Percentiles rank a stretch among this genome's conserved stretches.
Evolutionary conservation across 2,329 filamentous ascomycete genomes (phyloP).

Genomic region (Fusarium abutilonis): DNA sequence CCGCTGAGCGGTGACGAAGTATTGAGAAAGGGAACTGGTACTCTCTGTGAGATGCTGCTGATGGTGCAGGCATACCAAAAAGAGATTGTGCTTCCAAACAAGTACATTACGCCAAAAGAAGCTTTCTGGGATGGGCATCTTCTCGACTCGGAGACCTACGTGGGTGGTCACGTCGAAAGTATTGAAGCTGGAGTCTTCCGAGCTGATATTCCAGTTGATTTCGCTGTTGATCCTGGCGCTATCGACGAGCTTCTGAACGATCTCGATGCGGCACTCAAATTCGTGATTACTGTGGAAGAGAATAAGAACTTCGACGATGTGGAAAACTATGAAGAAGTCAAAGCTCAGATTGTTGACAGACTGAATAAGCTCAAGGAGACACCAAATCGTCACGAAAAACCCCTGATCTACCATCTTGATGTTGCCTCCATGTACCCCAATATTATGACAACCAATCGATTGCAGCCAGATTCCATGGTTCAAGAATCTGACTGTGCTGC

Average conservation of each 20-base stretch:
- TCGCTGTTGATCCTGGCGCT: slow-evolving; percentile 86
- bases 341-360: slow-evolving; percentile 78
- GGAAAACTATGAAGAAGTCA: slow-evolving; percentile 85
- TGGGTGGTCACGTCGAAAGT: slow-evolving; percentile 98
- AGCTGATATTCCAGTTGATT: slow-evolving; percentile 94
- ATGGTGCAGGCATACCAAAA: slow-evolving; percentile 98
- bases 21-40: slow-evolving; percentile 93
- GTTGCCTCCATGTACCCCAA: slow-evolving; percentile 99
- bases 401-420: slow-evolving; percentile 96
- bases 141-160: slow-evolving; percentile 96
- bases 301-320: slow-evolving; percentile 84
- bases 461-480: slow-evolving; percentile 99
- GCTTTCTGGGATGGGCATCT: slow-evolving; percentile 97
- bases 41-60: slow-evolving; percentile 98
- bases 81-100: slow-evolving; percentile 93
- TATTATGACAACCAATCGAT: slow-evolving; percentile 98
- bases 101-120: slow-evolving; percentile 90
- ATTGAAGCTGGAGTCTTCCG: slow-evolving; percentile 98
- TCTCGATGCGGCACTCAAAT: slow-evolving; percentile 87
- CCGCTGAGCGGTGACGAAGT: slow-evolving; percentile 93
- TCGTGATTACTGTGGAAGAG: slow-evolving; percentile 85
- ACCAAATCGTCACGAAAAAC: slow-evolving; percentile 84
- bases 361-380: slow-evolving; percentile 79
- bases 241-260: slow-evolving; percentile 89
- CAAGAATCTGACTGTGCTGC: slow-evolving; percentile 94